These are phyloP conservation scores for Talaromyces borbonicus DNA, from an alignment of 495 filamentous ascomycete species.

Conservation along the genomic window DNA sequence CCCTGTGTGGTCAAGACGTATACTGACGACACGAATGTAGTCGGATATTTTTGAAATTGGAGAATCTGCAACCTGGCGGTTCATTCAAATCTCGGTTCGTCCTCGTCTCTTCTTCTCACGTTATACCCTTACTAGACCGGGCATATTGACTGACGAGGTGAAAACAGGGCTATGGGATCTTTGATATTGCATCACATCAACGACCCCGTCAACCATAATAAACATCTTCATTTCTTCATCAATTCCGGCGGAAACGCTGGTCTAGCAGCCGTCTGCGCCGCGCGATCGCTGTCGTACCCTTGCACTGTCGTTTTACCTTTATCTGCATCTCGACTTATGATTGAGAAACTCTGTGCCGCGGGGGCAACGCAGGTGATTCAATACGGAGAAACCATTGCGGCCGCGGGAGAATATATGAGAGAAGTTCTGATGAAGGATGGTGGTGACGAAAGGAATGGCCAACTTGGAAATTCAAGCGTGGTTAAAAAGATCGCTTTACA, in stretches of 20 bases:
- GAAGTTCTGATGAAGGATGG: slow-evolving; percentile 45
- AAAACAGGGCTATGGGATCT: slow-evolving; percentile 61
- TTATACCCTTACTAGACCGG: neutral
- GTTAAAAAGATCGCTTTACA: slow-evolving; percentile 70
- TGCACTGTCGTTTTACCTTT: slow-evolving; percentile 76
- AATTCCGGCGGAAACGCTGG: slow-evolving; percentile 88
- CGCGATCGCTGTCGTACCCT: slow-evolving; percentile 52
- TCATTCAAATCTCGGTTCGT: slow-evolving; percentile 84
- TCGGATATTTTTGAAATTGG: slow-evolving; percentile 83
- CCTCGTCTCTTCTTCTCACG: neutral
- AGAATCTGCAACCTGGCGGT: slow-evolving; percentile 84
- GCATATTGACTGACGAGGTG: neutral
- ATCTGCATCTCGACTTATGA: slow-evolving; percentile 58
- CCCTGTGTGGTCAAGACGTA: neutral
- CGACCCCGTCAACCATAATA: slow-evolving; percentile 26
- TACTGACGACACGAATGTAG: slow-evolving; percentile 14
- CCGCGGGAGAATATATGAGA: slow-evolving; percentile 66
- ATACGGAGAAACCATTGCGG: slow-evolving; percentile 59
- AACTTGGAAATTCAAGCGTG: slow-evolving; percentile 12
- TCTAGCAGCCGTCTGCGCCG: slow-evolving; percentile 78
- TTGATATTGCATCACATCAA: slow-evolving; percentile 54
- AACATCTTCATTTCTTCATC: slow-evolving; percentile 69
- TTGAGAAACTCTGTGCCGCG: slow-evolving; percentile 56
- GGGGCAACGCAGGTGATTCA: slow-evolving; percentile 66
- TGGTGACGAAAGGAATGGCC: slow-evolving; percentile 6